Evolutionary conservation across 2,329 filamentous ascomycete species (phyloP), one percentile per base, ranked within the genome.

Genomic region (Sclerotinia nivalis): DNA sequence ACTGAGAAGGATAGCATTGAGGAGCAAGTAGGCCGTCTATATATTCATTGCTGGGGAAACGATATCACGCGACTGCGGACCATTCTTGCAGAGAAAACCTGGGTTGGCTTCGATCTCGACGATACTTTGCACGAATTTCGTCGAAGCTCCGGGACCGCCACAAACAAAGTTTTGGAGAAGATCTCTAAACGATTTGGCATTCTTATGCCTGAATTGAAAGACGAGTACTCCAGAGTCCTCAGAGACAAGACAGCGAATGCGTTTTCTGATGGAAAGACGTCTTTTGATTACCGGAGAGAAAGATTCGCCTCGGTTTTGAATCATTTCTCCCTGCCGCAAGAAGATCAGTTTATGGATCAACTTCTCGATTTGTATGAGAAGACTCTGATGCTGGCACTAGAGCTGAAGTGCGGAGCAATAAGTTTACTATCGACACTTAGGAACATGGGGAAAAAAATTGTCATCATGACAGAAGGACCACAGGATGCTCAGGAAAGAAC

Each of bases 181-280:
- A n/a, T n/a, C n/a, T n/a, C n/a, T n/a, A n/a, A n/a, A n/a, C n/a
- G n/a, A n/a, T n/a, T n/a, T n/a, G n/a, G n/a, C n/a, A n/a, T n/a
- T n/a, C n/a, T n/a, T n/a, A n/a, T n/a, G n/a, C n/a, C n/a, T n/a
- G n/a, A n/a, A n/a, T n/a, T n/a, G n/a, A n/a, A n/a, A n/a, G n/a
- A n/a, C n/a, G n/a, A n/a, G n/a, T n/a, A n/a, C n/a, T n/a, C n/a
- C n/a, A n/a, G n/a, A n/a, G n/a, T n/a, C n/a, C 9, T 43, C 31
- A 59, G 34, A 20, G 37, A 8, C 18, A 43, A 9, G 28, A 43
- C 31, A n/a, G 34, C 28, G 22, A 43, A 59, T 59, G 18, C 58
- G 4, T 60, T 60, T 37, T 45, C 58, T 28, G 34, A 43, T 45
- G 37, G 58, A n/a, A n/a, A 60, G 37, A 60, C 58, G n/a, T 60